Percentiles rank a stretch among this genome's conserved stretches.
Conservation (phyloP, 192 early-diverging fungal genomes). For the Dispira simplex region DNA sequence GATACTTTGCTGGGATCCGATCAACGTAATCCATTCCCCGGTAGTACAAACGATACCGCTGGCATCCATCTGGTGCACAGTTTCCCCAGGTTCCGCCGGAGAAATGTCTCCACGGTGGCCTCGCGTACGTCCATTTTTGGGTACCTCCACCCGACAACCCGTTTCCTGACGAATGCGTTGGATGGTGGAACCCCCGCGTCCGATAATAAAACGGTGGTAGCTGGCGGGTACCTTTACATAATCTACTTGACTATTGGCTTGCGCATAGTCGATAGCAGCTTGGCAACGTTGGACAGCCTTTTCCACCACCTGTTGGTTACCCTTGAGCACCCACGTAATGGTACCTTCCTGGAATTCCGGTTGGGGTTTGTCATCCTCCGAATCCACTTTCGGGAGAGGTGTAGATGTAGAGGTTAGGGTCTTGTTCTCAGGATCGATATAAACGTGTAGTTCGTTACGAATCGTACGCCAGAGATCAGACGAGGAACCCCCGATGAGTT, state of each 20-base stretch:
- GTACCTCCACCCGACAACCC: slow-evolving; percentile 45
- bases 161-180: slow-evolving; percentile 49
- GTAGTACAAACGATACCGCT: slow-evolving; percentile 17
- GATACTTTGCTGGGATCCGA: slow-evolving; percentile 20
- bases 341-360: slow-evolving; percentile 25
- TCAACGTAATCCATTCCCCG: slow-evolving; percentile 17
- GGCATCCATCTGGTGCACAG: neutral
- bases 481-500: slow-evolving; percentile 33
- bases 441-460: slow-evolving; percentile 43
- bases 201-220: slow-evolving; percentile 55
- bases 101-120: neutral
- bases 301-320: slow-evolving; percentile 15
- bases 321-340: slow-evolving; percentile 16
- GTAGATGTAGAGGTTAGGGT: slow-evolving; percentile 12
- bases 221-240: slow-evolving; percentile 17
- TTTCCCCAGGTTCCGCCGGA: neutral
- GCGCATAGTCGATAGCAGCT: slow-evolving; percentile 17
- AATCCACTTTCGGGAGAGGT: neutral
- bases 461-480: slow-evolving; percentile 34
- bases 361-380: slow-evolving; percentile 13
- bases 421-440: slow-evolving; percentile 28
- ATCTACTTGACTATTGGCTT: slow-evolving; percentile 17
- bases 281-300: slow-evolving; percentile 11
- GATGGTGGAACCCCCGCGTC: slow-evolving; percentile 55
- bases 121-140: slow-evolving; percentile 18